These are phyloP conservation scores for Tricholoma flavovirens DNA, from an alignment of 768 basidiomycete genomes.

Conservation along the genomic window DNA sequence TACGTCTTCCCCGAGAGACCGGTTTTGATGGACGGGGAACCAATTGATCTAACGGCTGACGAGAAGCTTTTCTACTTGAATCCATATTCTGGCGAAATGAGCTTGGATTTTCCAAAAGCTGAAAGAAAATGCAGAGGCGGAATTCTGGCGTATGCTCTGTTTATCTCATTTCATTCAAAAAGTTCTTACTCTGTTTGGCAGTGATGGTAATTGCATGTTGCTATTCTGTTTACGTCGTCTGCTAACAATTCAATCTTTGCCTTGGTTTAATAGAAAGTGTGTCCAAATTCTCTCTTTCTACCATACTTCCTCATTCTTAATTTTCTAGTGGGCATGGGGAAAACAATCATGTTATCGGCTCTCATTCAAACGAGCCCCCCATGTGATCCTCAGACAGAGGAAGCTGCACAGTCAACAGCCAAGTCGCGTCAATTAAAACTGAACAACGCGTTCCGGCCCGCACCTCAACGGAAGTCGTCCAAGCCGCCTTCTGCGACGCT, in stretches of 20 bases:
- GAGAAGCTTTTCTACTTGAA: constrained; percentile 85
- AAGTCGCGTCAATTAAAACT: constrained; percentile 57
- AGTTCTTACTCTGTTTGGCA: background rate
- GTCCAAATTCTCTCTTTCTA: constrained; percentile 2
- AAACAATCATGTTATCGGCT: constrained; percentile 90
- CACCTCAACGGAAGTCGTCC: constrained; percentile 25
- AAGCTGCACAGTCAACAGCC: constrained; percentile 19
- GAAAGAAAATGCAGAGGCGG: constrained; percentile 78
- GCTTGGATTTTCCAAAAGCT: constrained; percentile 76
- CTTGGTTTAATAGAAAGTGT: constrained; percentile 16
- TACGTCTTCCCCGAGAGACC: constrained; percentile 69
- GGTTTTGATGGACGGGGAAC: constrained; percentile 31
- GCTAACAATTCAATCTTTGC: background rate
- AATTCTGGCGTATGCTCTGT: constrained; percentile 71
- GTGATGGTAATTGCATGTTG: constrained; percentile 12
- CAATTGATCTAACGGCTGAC: constrained; percentile 77
- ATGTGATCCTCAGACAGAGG: constrained; percentile 32
- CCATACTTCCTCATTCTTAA: constrained; percentile 2
- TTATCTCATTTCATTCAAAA: constrained; percentile 16
- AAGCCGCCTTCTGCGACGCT: constrained; percentile 60
- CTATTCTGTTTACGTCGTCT: background rate
- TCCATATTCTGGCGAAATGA: constrained; percentile 86
- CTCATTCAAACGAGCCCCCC: constrained; percentile 76
- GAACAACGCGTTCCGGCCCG: constrained; percentile 55
- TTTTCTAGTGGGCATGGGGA: constrained; percentile 85